These are phyloP conservation scores for Ascochyta rabiei DNA, from an alignment of 2,329 filamentous ascomycete genomes.

Conservation along the genomic window DNA sequence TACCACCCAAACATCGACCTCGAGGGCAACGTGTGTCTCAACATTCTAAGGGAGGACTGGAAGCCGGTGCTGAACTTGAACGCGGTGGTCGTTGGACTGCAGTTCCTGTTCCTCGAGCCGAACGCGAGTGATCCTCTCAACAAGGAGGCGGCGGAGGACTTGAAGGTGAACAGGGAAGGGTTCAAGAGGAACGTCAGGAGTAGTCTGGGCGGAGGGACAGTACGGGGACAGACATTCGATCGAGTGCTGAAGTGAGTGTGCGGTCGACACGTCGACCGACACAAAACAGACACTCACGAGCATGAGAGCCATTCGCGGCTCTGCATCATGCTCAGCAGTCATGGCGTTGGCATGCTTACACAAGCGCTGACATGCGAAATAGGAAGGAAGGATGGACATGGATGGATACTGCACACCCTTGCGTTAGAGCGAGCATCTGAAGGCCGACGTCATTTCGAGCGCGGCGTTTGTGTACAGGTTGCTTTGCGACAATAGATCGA, in stretches of 20 bases:
- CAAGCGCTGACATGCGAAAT: neutral
- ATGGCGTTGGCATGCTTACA: neutral
- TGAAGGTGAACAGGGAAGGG: constrained; percentile 80
- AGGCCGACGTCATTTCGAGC: constrained; percentile 34
- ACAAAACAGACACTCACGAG: neutral
- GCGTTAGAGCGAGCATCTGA: constrained; percentile 30
- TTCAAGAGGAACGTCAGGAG: constrained; percentile 91
- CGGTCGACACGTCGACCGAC: neutral
- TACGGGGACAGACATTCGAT: constrained; percentile 78
- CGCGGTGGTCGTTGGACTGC: constrained; percentile 91
- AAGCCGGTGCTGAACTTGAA: constrained; percentile 98
- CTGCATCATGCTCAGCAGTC: neutral
- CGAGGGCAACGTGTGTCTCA: constrained; percentile 96
- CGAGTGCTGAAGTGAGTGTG: constrained; percentile 72
- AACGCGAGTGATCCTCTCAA: constrained; percentile 98
- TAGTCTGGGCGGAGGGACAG: constrained; percentile 79
- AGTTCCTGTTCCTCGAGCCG: constrained; percentile 97
- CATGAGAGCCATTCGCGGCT: neutral
- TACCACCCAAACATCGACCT: constrained; percentile 99
- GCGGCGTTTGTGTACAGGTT: constrained; percentile 37
- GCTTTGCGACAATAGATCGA: constrained; percentile 4
- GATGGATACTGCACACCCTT: constrained; percentile 7
- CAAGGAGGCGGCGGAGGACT: constrained; percentile 94
- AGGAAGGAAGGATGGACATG: neutral
- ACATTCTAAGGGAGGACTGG: constrained; percentile 98